Conservation (phyloP, 2,329 filamentous ascomycete species). For the Aureobasidium sp. region DNA sequence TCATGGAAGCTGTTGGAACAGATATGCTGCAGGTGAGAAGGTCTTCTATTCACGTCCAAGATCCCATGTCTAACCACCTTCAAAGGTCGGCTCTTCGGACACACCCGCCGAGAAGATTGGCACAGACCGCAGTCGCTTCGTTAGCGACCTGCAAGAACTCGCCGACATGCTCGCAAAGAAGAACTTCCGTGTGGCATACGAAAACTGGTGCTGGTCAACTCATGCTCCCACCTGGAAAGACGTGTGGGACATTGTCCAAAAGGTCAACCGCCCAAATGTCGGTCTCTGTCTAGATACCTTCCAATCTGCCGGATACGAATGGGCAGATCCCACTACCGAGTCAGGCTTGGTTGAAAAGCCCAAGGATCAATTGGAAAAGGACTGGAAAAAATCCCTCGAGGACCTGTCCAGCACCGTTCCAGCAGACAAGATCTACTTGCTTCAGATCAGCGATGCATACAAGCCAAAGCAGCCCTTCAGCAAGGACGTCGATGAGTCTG, state of each 20-base stretch:
- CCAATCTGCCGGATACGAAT: conserved; percentile 66
- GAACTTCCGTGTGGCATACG: conserved; percentile 60
- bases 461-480: conserved; percentile 51
- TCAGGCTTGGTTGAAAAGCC: conserved; percentile 50
- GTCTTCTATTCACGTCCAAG: conserved; percentile 12
- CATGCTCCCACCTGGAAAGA: conserved; percentile 61
- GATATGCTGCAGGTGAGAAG: conserved; percentile 59
- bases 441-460: conserved; percentile 72
- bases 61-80: not conserved
- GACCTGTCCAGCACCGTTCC: conserved; percentile 53
- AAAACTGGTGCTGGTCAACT: conserved; percentile 79
- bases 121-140: conserved; percentile 44
- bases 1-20: conserved; percentile 64
- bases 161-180: conserved; percentile 54
- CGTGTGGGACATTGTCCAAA: conserved; percentile 60
- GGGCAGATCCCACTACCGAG: conserved; percentile 60
- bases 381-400: conserved; percentile 48
- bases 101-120: conserved; percentile 48
- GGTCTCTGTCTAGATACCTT: conserved; percentile 74
- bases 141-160: conserved; percentile 56
- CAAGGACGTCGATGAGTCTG: conserved; percentile 42
- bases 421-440: conserved; percentile 62
- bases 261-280: conserved; percentile 57
- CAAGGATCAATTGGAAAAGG: conserved; percentile 14
- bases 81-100: conserved; percentile 56